Base-by-base conservation (phyloP, 495 filamentous ascomycete species). In the Penicillium tannophilum region DNA sequence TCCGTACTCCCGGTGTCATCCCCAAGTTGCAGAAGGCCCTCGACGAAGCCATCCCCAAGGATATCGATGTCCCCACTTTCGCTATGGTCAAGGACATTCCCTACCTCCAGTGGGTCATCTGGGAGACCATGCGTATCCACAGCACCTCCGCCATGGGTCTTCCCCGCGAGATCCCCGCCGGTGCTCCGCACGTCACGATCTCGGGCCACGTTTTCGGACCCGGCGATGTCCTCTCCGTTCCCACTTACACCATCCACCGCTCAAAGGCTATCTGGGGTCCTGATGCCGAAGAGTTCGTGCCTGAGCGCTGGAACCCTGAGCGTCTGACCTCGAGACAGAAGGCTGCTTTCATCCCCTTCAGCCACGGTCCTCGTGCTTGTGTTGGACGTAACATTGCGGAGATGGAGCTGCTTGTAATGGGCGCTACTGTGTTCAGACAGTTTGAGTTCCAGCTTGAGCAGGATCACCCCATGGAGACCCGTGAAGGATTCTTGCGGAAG, bases 401-500 rank as follows among this genome's bases (percentile, higher is more conserved):
- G 82, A 95, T 97, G 91, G 92, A 96, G 70, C 78, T 97, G 75
- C 86, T 88, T 60, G 80, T 93, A 49, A 94, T 95, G 56, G 86
- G 86, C 41, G 83, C 82, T 3, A 91, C 89, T 16, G 89, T 93
- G 67, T 90, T 89, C 69, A 72, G 85, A 28, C 72, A 89, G 54
- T 97, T 90, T 67, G 86, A 91, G 28, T 92, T 93, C 65, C 78
- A 84, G 63, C 68, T 93, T 44, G 71, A 86, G 63, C 89, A 94
- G 77, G 69, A 75, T 4, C 82, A 83, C 4, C 74, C 73, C 28
- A 82, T 95, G 86, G 81, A 90, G 70, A 94, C 90, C 0, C 77
- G 87, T 44, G 92, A 97, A 77, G 92, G 92, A 0, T 97, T 97
- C 74, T 76, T 97, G 75, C 80, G 92, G 68, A 97, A 97, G 83